These are phyloP conservation scores for Colletotrichum coccodes DNA, from an alignment of 2,329 filamentous ascomycete species.

Conservation along the genomic window DNA sequence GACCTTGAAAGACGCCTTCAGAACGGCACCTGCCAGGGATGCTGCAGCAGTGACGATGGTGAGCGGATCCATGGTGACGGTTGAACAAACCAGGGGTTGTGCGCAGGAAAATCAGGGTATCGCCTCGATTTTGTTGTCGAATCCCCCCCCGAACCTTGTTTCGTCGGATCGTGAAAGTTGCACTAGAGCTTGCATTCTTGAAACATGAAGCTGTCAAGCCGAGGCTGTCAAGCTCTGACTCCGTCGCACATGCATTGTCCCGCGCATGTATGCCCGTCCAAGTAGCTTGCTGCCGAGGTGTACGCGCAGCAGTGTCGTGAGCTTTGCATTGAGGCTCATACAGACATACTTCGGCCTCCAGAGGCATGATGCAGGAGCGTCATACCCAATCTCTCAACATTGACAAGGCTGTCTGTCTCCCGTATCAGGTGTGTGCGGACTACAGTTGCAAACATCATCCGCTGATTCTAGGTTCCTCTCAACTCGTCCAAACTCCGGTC, in stretches of 20 bases:
- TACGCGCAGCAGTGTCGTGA: neutral
- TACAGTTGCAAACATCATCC: too few relatives aligned
- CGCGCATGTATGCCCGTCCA: neutral
- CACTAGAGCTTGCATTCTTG: neutral
- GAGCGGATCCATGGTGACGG: constrained; percentile 41
- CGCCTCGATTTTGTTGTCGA: neutral
- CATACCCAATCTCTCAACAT: too few relatives aligned
- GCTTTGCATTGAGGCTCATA: neutral
- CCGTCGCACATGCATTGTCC: neutral
- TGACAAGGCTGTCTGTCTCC: too few relatives aligned
- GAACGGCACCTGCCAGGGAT: constrained; percentile 21
- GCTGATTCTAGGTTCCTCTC: too few relatives aligned
- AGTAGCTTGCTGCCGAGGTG: neutral
- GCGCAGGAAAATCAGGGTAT: neutral
- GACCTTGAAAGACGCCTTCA: constrained; percentile 27
- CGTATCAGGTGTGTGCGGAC: too few relatives aligned
- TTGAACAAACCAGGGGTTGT: neutral
- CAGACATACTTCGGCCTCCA: neutral
- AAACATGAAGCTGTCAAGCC: neutral
- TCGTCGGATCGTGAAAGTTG: neutral
- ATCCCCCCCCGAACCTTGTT: neutral
- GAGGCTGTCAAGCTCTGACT: neutral
- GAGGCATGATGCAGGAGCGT: neutral
- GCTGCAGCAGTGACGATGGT: constrained; percentile 25
- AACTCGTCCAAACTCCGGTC: too few relatives aligned